A percentile compares a stretch with the other conserved stretches of the same genome.
Conservation (phyloP, 23 red algal genomes). For the Gracilaria domingensis region DNA sequence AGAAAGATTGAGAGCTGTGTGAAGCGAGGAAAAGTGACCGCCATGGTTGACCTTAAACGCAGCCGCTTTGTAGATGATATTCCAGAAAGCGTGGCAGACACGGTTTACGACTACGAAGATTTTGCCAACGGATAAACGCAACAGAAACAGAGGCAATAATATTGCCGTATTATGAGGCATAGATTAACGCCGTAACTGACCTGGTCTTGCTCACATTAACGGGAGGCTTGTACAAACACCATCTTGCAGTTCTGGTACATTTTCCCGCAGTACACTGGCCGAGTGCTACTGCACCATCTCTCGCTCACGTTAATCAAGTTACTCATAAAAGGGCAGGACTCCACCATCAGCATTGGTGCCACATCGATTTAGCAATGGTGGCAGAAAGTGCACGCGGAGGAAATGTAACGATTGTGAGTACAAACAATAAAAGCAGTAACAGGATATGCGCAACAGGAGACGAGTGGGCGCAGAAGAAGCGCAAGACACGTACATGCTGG, state of each 20-base stretch:
- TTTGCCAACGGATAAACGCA: not conserved
- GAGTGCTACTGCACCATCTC: too few relatives aligned
- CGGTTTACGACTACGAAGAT: slow-evolving; percentile 15
- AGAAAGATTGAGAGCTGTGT: slow-evolving; percentile 19
- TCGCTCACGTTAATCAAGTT: too few relatives aligned
- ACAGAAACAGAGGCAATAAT: not conserved
- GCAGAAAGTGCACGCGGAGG: not conserved
- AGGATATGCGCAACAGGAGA: not conserved
- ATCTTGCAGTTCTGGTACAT: too few relatives aligned
- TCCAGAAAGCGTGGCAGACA: not conserved
- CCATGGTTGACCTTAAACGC: not conserved
- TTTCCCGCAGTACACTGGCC: too few relatives aligned
- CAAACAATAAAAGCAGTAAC: not conserved
- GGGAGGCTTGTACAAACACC: too few relatives aligned
- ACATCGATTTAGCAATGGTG: not conserved
- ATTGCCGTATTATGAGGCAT: too few relatives aligned
- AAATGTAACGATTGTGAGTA: slow-evolving; percentile 6
- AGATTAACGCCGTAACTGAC: too few relatives aligned
- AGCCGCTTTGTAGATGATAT: slow-evolving; percentile 32
- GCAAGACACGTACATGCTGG: slow-evolving; percentile 5
- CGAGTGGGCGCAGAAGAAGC: not conserved
- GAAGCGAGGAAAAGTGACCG: slow-evolving; percentile 3
- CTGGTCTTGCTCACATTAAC: too few relatives aligned
- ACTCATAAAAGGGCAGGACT: not conserved
- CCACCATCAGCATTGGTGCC: not conserved